Percentiles rank a stretch among this genome's conserved stretches.
phyloP scores from a whole-genome alignment of 2,329 filamentous ascomycete species.

The Alternaria alternata region DNA sequence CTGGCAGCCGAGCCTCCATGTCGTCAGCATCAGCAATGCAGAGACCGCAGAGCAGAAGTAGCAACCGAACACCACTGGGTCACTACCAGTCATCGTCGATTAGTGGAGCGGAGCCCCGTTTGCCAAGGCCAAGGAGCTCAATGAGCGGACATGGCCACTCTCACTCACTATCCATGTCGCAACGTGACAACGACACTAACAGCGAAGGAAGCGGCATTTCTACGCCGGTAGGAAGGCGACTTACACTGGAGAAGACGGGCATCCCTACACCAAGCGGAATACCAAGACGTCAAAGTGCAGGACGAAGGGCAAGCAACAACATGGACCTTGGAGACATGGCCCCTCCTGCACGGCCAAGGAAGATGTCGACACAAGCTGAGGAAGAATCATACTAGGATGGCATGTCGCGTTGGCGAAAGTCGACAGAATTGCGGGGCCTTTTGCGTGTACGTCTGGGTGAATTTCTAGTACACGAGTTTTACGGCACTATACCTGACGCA shows the following conservation, averaged over 20 bases:
- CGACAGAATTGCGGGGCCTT: slow-evolving; percentile 26
- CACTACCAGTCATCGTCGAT: slow-evolving; percentile 60
- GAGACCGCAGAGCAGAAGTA: slow-evolving; percentile 69
- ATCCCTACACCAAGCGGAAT: slow-evolving; percentile 60
- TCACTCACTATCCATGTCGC: slow-evolving; percentile 41
- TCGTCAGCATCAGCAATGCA: slow-evolving; percentile 35
- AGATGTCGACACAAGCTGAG: slow-evolving; percentile 60
- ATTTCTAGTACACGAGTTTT: slow-evolving; percentile 32
- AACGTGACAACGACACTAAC: slow-evolving; percentile 59
- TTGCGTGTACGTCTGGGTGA: slow-evolving; percentile 24
- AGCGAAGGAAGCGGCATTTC: slow-evolving; percentile 48
- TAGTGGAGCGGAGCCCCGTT: slow-evolving; percentile 53
- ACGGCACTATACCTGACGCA: slow-evolving; percentile 29
- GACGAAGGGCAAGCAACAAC: slow-evolving; percentile 49
- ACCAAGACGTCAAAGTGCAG: slow-evolving; percentile 62
- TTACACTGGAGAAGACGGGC: slow-evolving; percentile 56
- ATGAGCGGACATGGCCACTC: slow-evolving; percentile 60
- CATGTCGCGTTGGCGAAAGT: slow-evolving; percentile 7
- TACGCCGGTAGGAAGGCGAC: slow-evolving; percentile 57
- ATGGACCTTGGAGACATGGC: slow-evolving; percentile 56
- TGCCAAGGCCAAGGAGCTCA: slow-evolving; percentile 71
- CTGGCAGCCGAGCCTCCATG: slow-evolving; percentile 71
- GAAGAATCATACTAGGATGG: slow-evolving; percentile 64
- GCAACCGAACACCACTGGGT: slow-evolving; percentile 70
- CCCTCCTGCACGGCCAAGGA: slow-evolving; percentile 58